Evolutionary conservation across 2,329 filamentous ascomycete genomes (phyloP), one percentile per base, ranked within the genome.

Genomic region (Clonostachys chloroleuca): DNA sequence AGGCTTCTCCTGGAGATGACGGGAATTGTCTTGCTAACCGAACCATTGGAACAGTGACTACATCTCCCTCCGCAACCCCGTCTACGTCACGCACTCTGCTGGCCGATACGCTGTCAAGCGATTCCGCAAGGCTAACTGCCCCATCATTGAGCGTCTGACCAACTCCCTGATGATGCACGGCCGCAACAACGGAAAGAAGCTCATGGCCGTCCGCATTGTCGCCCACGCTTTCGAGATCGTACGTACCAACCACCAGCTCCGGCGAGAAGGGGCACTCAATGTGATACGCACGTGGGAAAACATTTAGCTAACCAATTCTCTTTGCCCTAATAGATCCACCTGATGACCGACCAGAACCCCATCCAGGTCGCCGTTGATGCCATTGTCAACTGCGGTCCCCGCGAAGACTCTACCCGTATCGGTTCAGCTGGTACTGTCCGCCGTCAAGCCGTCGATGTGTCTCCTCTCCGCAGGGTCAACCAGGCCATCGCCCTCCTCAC

Each of bases 161-260:
- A 99, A 99, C 89, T 97, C 94, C 52, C 87, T 99, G 74, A 99
- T 99, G 95, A 97, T 97, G 92, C 96, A 99, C 87, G 94, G 94
- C 78, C 94, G 94, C 80, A 99, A 99, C 89, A 99, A 96, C 89
- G 94, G 94, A 78, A 99, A 99, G 89, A 99, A 99, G 90, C 86
- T 97, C 72, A 96, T 95, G 92, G 95, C 94, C 71, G 92, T 97
- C 75, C 91, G 94, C 78, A 99, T 99, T 64, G 92, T 99, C 67
- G 92, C 92, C 63, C 94, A 99, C 83, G 78, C 92, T 66, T 99
- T 99, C 78, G 95, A 99, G 84, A 99, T 99, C 74, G 92, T 96
- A 87, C 75, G 89, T 87, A 57, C 44, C 47, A 33, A 35, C 47
- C 49, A 10, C 20, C 17, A 24, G 17, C 16, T 20, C 34, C 18